Base-by-base conservation (phyloP, 2,329 filamentous ascomycete species). In the Penicillium sclerotiorum region DNA sequence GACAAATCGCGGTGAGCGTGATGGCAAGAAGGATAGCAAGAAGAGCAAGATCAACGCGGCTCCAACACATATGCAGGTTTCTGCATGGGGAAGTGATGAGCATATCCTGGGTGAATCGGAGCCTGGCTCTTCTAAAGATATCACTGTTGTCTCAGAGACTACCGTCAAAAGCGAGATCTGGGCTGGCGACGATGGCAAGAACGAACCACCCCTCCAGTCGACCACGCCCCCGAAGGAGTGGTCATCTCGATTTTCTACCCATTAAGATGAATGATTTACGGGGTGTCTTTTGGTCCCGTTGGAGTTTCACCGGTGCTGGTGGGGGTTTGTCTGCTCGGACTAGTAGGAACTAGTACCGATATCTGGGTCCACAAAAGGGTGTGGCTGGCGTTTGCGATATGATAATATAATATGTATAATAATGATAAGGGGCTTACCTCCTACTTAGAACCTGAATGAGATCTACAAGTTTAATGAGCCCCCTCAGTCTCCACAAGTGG, bases 21-120 rank as follows among this genome's bases (percentile, higher is more conserved):
- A 50, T 7, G 46, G 36, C 6, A 59, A 50, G 33, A 59, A 50
- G n/a, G n/a, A n/a, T n/a, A n/a, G n/a, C n/a, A 40, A 38, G 47
- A 9, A 59, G 56, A 27, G 33, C 5, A 7, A 56, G 22, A 12
- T 17, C 39, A n/a, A n/a, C 2, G 47, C 54, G 8, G 56, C 22
- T 2, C 56, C 55, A 5, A 46, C 55, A 5, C 56, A 55, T 18
- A 49, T 49, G 45, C 56, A 57, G 21, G 21, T 37, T 9, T 59
- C 55, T 11, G 63, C 58, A 5, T 65, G 63, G 62, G 63, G 63
- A 2, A 67, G 63, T 22, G 65, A 68, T 22, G 65, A 67, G 47
- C 55, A 64, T 28, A 61, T 65, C 3, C 41, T 64, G 8, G 47
- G 45, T 12, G 47, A 49, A 9, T 44, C 23, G 4, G 39, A 47